phyloP scores from a whole-genome alignment of 2,329 filamentous ascomycete genomes.

The Didymella keratinophila region DNA sequence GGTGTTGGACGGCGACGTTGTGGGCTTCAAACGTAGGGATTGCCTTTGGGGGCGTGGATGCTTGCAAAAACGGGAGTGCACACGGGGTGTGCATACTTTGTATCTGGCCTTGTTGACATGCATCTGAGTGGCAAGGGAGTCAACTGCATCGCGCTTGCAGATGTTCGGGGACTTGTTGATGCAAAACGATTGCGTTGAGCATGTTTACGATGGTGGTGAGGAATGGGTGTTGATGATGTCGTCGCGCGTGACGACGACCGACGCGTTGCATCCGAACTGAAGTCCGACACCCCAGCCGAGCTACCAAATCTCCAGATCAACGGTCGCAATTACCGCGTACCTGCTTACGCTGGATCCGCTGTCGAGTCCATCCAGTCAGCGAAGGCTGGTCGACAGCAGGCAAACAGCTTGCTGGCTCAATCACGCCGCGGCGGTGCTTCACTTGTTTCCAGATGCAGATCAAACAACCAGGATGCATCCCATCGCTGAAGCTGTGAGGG shows the following conservation, averaged over 20 bases:
- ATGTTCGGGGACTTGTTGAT: not conserved
- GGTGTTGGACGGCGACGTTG: constrained; percentile 14
- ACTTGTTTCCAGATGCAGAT: constrained; percentile 41
- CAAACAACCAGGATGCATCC: constrained; percentile 32
- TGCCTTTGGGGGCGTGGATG: not conserved
- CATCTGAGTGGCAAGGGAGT: constrained; percentile 3
- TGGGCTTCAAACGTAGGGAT: constrained; percentile 13
- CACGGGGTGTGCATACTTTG: constrained; percentile 1
- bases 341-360: constrained; percentile 4
- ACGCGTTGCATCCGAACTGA: not conserved
- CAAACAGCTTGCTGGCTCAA: constrained; percentile 16
- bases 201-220: constrained; percentile 15
- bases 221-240: constrained; percentile 20
- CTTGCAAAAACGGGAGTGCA: not conserved
- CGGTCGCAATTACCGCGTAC: constrained; percentile 14
- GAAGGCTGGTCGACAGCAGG: constrained; percentile 2
- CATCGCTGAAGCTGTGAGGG: constrained; percentile 23
- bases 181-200: constrained; percentile 2
- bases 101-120: not conserved
- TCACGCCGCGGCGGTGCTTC: constrained; percentile 29
- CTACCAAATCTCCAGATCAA: constrained; percentile 2
- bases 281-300: constrained; percentile 9
- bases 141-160: not conserved
- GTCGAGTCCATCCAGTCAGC: constrained; percentile 12
- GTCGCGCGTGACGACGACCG: constrained; percentile 8